phyloP scores from a whole-genome alignment of 257 asterid species.

The Penstemon davidsonii region DNA sequence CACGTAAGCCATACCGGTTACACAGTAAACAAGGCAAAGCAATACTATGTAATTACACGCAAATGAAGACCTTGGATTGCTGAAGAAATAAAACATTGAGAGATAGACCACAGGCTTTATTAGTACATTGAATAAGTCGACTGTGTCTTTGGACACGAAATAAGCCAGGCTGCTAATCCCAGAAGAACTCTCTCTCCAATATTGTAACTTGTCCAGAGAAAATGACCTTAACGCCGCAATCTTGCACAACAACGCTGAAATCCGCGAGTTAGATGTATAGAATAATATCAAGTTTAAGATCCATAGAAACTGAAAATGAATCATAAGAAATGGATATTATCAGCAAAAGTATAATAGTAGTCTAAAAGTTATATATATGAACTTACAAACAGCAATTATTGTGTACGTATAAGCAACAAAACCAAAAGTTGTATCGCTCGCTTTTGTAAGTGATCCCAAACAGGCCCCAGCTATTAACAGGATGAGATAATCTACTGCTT shows the following conservation, averaged over 20 bases:
- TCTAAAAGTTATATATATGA: not conserved
- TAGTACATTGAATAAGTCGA: slow-evolving; percentile 74
- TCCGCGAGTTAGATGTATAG: slow-evolving; percentile 20
- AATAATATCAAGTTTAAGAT: not conserved
- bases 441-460: slow-evolving; percentile 54
- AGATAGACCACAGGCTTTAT: slow-evolving; percentile 92
- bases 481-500: slow-evolving; percentile 60
- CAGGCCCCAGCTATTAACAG: slow-evolving; percentile 62
- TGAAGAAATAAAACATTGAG: slow-evolving; percentile 93
- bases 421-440: slow-evolving; percentile 51
- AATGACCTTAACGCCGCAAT: slow-evolving; percentile 87
- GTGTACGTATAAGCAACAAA: slow-evolving; percentile 63
- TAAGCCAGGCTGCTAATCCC: slow-evolving; percentile 95
- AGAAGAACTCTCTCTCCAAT: slow-evolving; percentile 91
- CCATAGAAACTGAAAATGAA: slow-evolving; percentile 8
- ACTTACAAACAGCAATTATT: slow-evolving; percentile 60
- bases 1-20: slow-evolving; percentile 84
- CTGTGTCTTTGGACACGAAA: slow-evolving; percentile 83
- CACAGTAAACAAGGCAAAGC: slow-evolving; percentile 92
- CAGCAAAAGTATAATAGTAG: not conserved
- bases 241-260: slow-evolving; percentile 91
- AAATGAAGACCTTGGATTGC: slow-evolving; percentile 81
- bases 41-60: slow-evolving; percentile 64
- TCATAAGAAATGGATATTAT: too few species aligned
- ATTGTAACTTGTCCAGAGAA: slow-evolving; percentile 90